A percentile compares a stretch with the other conserved stretches of the same genome.
Evolutionary conservation across 176 grass and related monocot genomes (phyloP).

Genomic region (Urochloa ruziziensis): DNA sequence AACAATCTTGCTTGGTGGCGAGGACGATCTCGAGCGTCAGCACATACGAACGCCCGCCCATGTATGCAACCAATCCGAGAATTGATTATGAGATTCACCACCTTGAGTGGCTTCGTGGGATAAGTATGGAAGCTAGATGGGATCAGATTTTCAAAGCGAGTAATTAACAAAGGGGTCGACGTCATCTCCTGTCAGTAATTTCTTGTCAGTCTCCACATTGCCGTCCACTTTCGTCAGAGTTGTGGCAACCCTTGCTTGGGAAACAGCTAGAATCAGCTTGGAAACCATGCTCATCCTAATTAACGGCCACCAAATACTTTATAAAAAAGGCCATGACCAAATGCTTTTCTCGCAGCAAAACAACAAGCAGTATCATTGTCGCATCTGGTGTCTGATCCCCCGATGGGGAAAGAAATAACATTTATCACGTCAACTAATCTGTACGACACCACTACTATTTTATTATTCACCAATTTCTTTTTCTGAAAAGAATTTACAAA

Average conservation of each 20-base stretch:
- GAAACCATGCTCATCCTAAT: not conserved
- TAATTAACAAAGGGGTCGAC: not conserved
- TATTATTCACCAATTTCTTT: no score
- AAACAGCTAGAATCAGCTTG: conserved; percentile 1
- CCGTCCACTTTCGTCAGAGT: conserved; percentile 5
- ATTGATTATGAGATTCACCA: no score
- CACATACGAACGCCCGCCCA: not conserved
- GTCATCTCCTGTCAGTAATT: not conserved
- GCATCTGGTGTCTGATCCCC: not conserved
- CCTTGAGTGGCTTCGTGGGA: no score
- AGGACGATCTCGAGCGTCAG: not conserved
- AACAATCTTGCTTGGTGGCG: not conserved
- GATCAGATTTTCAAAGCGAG: not conserved
- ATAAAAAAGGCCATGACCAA: not conserved
- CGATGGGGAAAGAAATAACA: not conserved
- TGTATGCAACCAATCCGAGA: no score
- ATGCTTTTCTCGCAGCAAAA: conserved; percentile 5
- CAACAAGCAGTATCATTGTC: not conserved
- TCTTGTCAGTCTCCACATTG: not conserved
- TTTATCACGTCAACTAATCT: not conserved
- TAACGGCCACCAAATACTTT: conserved; percentile 10
- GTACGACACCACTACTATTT: no score
- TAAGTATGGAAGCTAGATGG: not conserved
- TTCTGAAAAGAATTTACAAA: no score
- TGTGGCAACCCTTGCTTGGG: not conserved